Conservation (phyloP, 225 moss, liverwort and hornwort species). For the Antitrichia curtipendula region DNA sequence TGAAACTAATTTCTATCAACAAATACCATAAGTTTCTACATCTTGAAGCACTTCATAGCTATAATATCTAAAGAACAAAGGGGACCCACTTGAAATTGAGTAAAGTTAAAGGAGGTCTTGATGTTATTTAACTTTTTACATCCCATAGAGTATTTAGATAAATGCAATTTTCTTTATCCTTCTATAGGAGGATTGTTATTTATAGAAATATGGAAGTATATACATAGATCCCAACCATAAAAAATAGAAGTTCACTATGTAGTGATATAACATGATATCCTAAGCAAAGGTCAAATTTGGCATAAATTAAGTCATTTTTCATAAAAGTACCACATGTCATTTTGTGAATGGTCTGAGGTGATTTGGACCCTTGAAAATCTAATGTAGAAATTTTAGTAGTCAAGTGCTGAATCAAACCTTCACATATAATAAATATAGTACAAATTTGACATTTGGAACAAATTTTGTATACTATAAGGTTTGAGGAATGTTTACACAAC, state of each 20-base stretch:
- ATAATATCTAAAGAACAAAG: background rate
- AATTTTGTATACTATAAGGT: background rate
- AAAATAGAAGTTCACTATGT: background rate
- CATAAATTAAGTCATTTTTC: no score
- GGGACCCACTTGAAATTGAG: background rate
- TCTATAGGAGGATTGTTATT: background rate
- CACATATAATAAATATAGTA: background rate
- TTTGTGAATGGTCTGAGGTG: no score
- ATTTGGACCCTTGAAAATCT: no score
- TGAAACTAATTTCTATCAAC: no score
- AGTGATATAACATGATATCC: rapidly evolving
- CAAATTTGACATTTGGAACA: background rate
- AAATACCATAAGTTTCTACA: no score
- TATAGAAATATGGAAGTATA: background rate
- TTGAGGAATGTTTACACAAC: background rate
- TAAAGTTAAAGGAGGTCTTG: background rate
- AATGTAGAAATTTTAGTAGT: no score
- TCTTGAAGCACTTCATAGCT: background rate
- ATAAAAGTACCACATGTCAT: no score
- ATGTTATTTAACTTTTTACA: background rate
- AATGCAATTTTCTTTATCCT: background rate
- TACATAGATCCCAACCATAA: background rate
- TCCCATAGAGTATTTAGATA: background rate
- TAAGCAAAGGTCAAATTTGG: no score
- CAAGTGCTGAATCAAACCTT: no score